Base-by-base conservation (phyloP, 2,329 filamentous ascomycete genomes). In the Xylariaceae sp. region DNA sequence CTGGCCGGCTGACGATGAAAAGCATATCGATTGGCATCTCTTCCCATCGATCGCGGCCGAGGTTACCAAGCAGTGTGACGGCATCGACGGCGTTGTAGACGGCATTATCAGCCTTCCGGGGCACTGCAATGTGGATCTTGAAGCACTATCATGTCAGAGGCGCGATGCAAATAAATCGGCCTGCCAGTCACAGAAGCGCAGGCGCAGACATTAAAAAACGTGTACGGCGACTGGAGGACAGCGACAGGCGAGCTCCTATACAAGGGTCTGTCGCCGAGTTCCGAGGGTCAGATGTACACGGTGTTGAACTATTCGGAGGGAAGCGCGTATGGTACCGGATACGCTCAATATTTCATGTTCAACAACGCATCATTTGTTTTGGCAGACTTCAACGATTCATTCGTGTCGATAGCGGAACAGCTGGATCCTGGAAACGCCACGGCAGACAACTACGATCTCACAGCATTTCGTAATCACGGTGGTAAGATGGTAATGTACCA, bases 41-140 rank as follows among this genome's bases (percentile, higher is more conserved):
- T 72, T 84, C 8, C 71, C 64, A 1, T 36, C 59, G 22, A 62
- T 70, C 40, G 62, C 66, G 3, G 67, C 66, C 0, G 74, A 77
- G 47, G 70, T 80, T 2, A 53, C 75, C 2, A 65, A 62, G n/a
- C 78, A 81, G 61, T 81, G 79, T 58, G 79, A 82, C 57, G 63
- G 49, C 1, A 65, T 74, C 21, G 79, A 81, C 55, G 78, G 78
- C 1, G 65, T 78, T 0, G 57, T 65, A 1, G 79, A 82, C 54
- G 72, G 71, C 15, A 79, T 81, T 53, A 69, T 82, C 40, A 76
- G 74, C 48, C 68, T 73, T 21, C 76, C 79, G 0, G 63, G 68
- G 6, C 65, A 67, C 8, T 83, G 79, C 62, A 61, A 71, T 49
- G 71, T 80, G 42, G 68, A 73, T 51, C 73, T 70, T n/a, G 67